Percentiles rank a stretch among this genome's conserved stretches.
phyloP scores from a whole-genome alignment of 164 flowering plant species.

The Chimonanthus salicifolius region DNA sequence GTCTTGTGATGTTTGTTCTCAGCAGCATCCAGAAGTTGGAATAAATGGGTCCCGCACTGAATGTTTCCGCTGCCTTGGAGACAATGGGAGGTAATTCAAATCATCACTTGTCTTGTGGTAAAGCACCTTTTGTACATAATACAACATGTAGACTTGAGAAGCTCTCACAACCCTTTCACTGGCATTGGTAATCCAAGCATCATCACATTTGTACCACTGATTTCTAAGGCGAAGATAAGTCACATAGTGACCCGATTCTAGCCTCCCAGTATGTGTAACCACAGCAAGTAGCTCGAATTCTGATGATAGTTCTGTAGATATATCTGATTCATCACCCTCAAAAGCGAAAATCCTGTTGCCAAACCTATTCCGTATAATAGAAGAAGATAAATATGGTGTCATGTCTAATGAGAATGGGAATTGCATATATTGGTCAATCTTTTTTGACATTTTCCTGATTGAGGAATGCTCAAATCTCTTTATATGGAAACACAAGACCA shows the following conservation, averaged over 20 bases:
- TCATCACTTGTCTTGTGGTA: conserved; percentile 40
- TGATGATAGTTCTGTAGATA: conserved; percentile 31
- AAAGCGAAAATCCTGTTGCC: conserved; percentile 56
- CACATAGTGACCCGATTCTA: conserved; percentile 67
- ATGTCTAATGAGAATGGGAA: conserved; percentile 63
- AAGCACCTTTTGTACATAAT: conserved; percentile 47
- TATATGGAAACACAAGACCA: conserved; percentile 55
- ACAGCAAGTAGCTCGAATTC: conserved; percentile 60
- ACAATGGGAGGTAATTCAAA: conserved; percentile 34
- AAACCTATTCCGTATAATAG: conserved; percentile 49
- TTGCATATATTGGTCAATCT: conserved; percentile 53
- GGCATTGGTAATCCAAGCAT: conserved; percentile 67
- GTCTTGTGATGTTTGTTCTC: not conserved
- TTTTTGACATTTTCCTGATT: conserved; percentile 36
- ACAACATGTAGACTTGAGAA: conserved; percentile 57
- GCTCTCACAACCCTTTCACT: conserved; percentile 52
- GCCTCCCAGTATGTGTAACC: conserved; percentile 56
- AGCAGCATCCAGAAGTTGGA: conserved; percentile 60
- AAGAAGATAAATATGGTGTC: conserved; percentile 59
- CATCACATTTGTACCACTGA: conserved; percentile 73
- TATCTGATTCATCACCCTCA: conserved; percentile 49
- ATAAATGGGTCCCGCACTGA: conserved; percentile 24
- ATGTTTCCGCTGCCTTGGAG: conserved; percentile 18
- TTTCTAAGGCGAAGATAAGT: conserved; percentile 46
- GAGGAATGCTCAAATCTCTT: conserved; percentile 61